Percentiles rank a stretch among this genome's conserved stretches.
These are phyloP conservation scores for Zygosaccharomyces pseudobailii DNA, from an alignment of 1,139 yeast species.

Conservation along the genomic window DNA sequence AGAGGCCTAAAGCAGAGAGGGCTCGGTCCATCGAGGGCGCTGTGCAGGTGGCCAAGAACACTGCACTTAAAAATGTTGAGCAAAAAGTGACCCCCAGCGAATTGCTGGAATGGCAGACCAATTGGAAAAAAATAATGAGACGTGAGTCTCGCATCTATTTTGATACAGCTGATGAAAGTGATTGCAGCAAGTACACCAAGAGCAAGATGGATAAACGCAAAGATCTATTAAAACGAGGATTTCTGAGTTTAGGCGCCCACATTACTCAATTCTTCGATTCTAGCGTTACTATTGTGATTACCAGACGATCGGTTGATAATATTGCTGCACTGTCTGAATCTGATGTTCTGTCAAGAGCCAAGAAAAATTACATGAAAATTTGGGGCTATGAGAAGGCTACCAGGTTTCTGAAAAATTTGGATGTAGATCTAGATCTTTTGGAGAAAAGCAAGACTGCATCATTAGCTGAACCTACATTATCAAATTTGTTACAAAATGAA, in stretches of 20 bases:
- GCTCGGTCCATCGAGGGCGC: slow-evolving; percentile 34
- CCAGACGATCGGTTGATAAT: slow-evolving; percentile 47
- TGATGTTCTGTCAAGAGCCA: slow-evolving; percentile 66
- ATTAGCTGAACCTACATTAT: slow-evolving; percentile 39
- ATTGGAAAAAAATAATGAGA: slow-evolving; percentile 76
- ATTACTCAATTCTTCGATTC: slow-evolving; percentile 73
- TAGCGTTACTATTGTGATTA: slow-evolving; percentile 75
- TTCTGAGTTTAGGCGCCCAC: slow-evolving; percentile 50
- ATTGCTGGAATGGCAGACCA: slow-evolving; percentile 67
- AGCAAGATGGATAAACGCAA: slow-evolving; percentile 52
- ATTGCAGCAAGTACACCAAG: slow-evolving; percentile 36
- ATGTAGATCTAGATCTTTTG: slow-evolving; percentile 40
- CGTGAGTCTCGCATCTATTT: slow-evolving; percentile 67
- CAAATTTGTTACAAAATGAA: slow-evolving; percentile 74
- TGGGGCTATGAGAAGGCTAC: slow-evolving; percentile 87
- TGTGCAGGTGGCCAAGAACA: slow-evolving; percentile 22
- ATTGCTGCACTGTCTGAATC: slow-evolving; percentile 41
- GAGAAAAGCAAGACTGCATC: slow-evolving; percentile 15
- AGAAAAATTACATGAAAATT: slow-evolving; percentile 56
- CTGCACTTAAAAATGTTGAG: slow-evolving; percentile 18
- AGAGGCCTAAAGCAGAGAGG: slow-evolving; percentile 21
- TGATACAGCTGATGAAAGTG: slow-evolving; percentile 57
- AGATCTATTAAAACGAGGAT: slow-evolving; percentile 44
- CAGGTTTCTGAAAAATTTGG: slow-evolving; percentile 70
- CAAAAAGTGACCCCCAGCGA: slow-evolving; percentile 37